phyloP scores from a whole-genome alignment of 2,329 filamentous ascomycete species.

The Apiospora aurea region DNA sequence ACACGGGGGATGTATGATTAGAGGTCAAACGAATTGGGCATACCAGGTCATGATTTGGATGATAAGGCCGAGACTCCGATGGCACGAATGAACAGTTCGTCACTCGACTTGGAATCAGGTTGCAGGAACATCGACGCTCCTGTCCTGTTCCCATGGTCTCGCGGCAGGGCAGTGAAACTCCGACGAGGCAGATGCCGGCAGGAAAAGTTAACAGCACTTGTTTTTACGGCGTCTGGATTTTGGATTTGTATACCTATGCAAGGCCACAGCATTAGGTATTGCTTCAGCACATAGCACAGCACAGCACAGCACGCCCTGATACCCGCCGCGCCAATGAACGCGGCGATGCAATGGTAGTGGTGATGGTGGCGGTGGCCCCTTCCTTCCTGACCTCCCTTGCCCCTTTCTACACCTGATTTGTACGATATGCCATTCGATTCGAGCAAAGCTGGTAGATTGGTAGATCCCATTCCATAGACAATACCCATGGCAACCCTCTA shows the following conservation, averaged over 20 bases:
- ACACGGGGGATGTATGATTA: constrained; percentile 12
- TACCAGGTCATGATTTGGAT: not conserved
- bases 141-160: not conserved
- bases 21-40: not conserved
- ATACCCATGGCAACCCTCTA: constrained; percentile 16
- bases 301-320: constrained; percentile 8
- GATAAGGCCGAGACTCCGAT: not conserved
- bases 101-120: not conserved
- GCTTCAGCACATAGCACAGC: constrained; percentile 2
- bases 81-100: not conserved
- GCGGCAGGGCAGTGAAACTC: not conserved
- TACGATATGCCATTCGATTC: constrained; percentile 9
- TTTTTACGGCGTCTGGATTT: constrained; percentile 15
- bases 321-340: constrained; percentile 7
- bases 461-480: constrained; percentile 3
- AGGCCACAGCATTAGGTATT: not conserved
- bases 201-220: constrained; percentile 15
- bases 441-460: constrained; percentile 12
- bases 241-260: not conserved
- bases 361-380: not conserved
- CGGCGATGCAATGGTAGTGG: not conserved
- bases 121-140: constrained; percentile 1
- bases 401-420: constrained; percentile 1
- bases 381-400: not conserved
- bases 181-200: constrained; percentile 1